Conservation (phyloP, 208 protist species). For the Crithidia sp. region DNA sequence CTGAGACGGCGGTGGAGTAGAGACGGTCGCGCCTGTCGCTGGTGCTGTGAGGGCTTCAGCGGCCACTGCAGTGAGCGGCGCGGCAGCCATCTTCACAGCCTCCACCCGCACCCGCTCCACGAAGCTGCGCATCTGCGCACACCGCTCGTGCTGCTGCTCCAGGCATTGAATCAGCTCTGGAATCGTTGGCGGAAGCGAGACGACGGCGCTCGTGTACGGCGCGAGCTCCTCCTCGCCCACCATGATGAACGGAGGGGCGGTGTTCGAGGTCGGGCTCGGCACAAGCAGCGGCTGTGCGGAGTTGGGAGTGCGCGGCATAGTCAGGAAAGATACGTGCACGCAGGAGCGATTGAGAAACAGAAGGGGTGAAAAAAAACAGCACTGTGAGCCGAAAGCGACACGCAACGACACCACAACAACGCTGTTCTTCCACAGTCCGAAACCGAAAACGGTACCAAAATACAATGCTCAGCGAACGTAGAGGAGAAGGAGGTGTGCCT, state of each 20-base stretch:
- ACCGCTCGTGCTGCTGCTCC: slow-evolving; percentile 35
- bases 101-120: slow-evolving; percentile 50
- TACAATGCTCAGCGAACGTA: too few species aligned
- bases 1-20: background rate
- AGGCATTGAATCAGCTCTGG: slow-evolving; percentile 50
- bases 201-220: slow-evolving; percentile 33
- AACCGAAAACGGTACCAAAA: too few species aligned
- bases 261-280: slow-evolving; percentile 13
- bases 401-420: too few species aligned
- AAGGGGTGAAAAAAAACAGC: background rate
- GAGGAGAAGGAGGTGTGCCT: background rate
- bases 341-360: background rate
- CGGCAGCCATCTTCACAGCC: slow-evolving; percentile 22
- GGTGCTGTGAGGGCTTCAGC: slow-evolving; percentile 9
- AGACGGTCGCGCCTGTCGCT: background rate
- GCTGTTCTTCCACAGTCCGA: too few species aligned
- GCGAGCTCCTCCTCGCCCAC: slow-evolving; percentile 11
- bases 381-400: too few species aligned
- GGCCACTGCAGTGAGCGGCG: slow-evolving; percentile 3
- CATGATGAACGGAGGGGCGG: slow-evolving; percentile 7
- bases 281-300: slow-evolving; percentile 8
- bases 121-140: slow-evolving; percentile 34
- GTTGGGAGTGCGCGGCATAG: background rate
- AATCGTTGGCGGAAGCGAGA: slow-evolving; percentile 47
- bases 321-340: background rate